Conservation (phyloP, 352 stramenopile species). For the Globisporangium sylvaticum region DNA sequence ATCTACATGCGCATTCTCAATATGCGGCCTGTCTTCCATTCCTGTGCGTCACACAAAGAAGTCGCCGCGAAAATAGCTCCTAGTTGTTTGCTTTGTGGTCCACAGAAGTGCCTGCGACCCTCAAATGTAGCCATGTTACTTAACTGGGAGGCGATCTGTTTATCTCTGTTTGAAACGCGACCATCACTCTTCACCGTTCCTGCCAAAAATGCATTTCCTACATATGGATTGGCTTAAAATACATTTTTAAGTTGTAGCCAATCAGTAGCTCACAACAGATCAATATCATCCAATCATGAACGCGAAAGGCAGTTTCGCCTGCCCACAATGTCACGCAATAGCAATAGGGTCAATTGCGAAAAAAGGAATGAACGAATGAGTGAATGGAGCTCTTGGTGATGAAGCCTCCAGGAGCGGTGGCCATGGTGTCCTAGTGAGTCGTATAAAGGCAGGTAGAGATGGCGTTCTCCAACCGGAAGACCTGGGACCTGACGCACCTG, state of each 20-base stretch:
- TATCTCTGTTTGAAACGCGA: background rate
- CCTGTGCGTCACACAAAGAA: background rate
- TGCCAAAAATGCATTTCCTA: background rate
- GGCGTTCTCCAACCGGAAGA: background rate
- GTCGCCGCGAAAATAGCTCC: background rate
- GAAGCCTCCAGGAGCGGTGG: background rate
- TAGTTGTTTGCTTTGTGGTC: background rate
- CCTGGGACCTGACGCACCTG: slow-evolving; percentile 57
- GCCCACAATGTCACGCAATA: too few relatives aligned
- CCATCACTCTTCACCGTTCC: background rate
- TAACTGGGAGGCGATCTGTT: background rate
- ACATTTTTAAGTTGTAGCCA: background rate
- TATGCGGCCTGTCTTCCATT: background rate
- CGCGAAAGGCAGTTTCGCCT: background rate
- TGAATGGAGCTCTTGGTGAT: background rate
- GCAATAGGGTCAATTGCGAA: background rate
- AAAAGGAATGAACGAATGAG: too few relatives aligned
- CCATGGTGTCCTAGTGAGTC: background rate
- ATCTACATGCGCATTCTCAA: too few relatives aligned
- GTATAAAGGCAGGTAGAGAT: background rate
- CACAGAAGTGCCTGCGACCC: background rate
- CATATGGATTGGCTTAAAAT: background rate
- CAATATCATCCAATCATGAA: background rate
- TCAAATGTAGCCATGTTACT: background rate
- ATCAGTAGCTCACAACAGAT: background rate